Percentiles rank a stretch among this genome's conserved stretches.
These are phyloP conservation scores for Colletotrichum melonis DNA, from an alignment of 2,329 filamentous ascomycete species.

Conservation along the genomic window DNA sequence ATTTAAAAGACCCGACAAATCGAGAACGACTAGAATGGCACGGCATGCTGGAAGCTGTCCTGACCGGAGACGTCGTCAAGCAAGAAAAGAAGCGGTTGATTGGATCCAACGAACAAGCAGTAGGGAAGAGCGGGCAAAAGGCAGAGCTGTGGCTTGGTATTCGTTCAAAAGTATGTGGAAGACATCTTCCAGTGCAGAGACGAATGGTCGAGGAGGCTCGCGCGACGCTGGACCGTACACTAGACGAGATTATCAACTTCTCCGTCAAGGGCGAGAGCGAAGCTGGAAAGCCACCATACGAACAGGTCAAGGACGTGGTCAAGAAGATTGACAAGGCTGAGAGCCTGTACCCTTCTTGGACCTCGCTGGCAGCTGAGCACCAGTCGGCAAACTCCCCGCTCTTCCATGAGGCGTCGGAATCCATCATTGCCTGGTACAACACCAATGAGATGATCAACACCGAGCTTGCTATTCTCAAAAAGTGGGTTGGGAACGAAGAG, in stretches of 20 bases:
- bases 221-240: slow-evolving; percentile 74
- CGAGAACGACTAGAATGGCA: slow-evolving; percentile 97
- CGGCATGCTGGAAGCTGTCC: slow-evolving; percentile 93
- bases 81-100: slow-evolving; percentile 98
- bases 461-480: slow-evolving; percentile 89
- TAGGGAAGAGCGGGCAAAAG: slow-evolving; percentile 75
- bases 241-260: slow-evolving; percentile 93
- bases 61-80: slow-evolving; percentile 96
- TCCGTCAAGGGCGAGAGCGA: slow-evolving; percentile 94
- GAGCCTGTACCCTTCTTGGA: slow-evolving; percentile 83
- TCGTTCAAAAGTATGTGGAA: slow-evolving; percentile 83
- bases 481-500: slow-evolving; percentile 97
- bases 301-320: slow-evolving; percentile 92
- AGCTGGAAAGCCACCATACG: slow-evolving; percentile 85
- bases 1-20: slow-evolving; percentile 87
- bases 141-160: slow-evolving; percentile 90
- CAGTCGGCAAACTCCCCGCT: slow-evolving; percentile 80
- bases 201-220: slow-evolving; percentile 90
- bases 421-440: slow-evolving; percentile 96
- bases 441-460: slow-evolving; percentile 97
- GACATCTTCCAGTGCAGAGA: slow-evolving; percentile 85
- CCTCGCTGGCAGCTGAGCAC: slow-evolving; percentile 79
- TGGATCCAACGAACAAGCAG: slow-evolving; percentile 73
- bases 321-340: slow-evolving; percentile 92
- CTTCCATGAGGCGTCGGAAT: slow-evolving; percentile 86